phyloP scores from a whole-genome alignment of 2,329 filamentous ascomycete species.

The Graphilbum fragrans region DNA sequence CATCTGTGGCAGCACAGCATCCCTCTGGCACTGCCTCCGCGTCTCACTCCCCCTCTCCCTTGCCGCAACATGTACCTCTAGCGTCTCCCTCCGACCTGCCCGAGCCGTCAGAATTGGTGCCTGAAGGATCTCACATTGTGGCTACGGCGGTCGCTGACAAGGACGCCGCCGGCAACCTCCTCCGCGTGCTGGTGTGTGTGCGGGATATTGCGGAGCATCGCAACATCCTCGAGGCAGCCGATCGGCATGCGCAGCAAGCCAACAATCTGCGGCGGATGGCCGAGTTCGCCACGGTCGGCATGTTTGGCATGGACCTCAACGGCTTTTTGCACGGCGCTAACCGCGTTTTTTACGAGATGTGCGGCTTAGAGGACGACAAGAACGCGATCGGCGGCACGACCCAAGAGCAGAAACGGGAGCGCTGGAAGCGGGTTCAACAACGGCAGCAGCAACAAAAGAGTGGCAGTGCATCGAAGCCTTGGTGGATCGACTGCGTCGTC shows the following conservation, averaged over 20 bases:
- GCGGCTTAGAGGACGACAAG: constrained; percentile 30
- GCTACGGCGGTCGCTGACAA: constrained; percentile 35
- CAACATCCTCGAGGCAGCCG: constrained; percentile 33
- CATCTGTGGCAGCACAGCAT: background rate
- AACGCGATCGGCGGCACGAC: constrained; percentile 26
- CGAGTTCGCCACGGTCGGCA: constrained; percentile 40
- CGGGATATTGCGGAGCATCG: constrained; percentile 40
- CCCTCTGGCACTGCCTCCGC: too few species aligned
- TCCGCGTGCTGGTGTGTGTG: constrained; percentile 34
- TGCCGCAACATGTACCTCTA: background rate
- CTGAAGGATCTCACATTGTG: constrained; percentile 28
- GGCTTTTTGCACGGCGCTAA: constrained; percentile 38
- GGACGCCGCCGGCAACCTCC: constrained; percentile 26
- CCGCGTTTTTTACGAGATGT: constrained; percentile 40
- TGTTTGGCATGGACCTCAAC: constrained; percentile 40
- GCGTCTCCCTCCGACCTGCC: constrained; percentile 14
- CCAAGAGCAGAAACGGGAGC: background rate
- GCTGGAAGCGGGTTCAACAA: background rate
- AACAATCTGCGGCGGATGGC: constrained; percentile 42
- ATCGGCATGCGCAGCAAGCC: constrained; percentile 35
- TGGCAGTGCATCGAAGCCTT: constrained; percentile 17
- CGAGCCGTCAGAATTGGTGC: constrained; percentile 19
- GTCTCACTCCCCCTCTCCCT: too few species aligned
- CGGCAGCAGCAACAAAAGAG: background rate
- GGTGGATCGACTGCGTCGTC: constrained; percentile 29